Evolutionary conservation across 2,329 filamentous ascomycete genomes (phyloP).

Genomic region (Dendryphion nanum): DNA sequence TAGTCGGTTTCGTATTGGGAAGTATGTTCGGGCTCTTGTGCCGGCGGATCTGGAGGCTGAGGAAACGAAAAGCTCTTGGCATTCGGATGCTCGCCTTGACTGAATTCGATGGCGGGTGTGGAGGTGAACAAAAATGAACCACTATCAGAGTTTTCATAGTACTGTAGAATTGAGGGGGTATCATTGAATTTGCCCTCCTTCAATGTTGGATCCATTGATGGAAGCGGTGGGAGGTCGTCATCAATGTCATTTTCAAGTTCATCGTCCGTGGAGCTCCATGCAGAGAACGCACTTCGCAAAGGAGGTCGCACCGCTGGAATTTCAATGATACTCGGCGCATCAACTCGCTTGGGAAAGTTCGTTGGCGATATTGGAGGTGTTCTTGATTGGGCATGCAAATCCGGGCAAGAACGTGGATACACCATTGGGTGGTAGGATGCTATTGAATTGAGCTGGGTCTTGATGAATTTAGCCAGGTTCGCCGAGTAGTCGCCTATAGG

Average conservation of each 20-base stretch:
- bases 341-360: constrained; percentile 11
- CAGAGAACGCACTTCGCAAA: constrained; percentile 34
- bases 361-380: constrained; percentile 22
- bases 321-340: constrained; percentile 21
- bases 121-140: constrained; percentile 32
- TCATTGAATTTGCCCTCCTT: constrained; percentile 14
- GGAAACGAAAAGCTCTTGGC: constrained; percentile 23
- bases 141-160: constrained; percentile 25
- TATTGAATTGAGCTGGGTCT: constrained; percentile 33
- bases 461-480: constrained; percentile 37
- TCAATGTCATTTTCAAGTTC: constrained; percentile 20
- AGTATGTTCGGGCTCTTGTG: constrained; percentile 7
- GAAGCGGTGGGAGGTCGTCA: constrained; percentile 21
- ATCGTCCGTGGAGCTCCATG: constrained; percentile 38
- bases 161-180: constrained; percentile 29
- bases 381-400: constrained; percentile 20
- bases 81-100: constrained; percentile 16
- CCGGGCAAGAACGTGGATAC: constrained; percentile 31
- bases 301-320: constrained; percentile 34
- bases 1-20: constrained; percentile 17
- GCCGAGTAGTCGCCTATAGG: constrained; percentile 34
- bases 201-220: constrained; percentile 9
- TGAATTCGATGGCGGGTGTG: constrained; percentile 18
- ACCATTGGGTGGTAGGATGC: constrained; percentile 25
- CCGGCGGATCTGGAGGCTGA: constrained; percentile 9